Base-by-base conservation (phyloP, 176 grass and related monocot genomes). In the Pharus latifolius region DNA sequence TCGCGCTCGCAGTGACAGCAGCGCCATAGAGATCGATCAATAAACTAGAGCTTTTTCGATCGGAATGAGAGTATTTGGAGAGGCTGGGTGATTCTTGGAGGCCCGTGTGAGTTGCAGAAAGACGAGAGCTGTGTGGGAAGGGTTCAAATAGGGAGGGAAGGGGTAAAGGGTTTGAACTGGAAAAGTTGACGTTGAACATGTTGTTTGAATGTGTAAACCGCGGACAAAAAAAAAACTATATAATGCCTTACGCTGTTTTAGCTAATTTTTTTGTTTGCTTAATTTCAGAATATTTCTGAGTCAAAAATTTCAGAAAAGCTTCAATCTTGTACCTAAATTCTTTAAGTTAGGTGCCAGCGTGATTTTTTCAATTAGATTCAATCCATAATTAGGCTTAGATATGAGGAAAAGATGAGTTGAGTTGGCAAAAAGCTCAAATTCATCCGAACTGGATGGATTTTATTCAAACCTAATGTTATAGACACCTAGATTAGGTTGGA, bases 101-200 rank as follows among this genome's bases (percentile, higher is more conserved):
- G 78, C 8, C 6, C 8, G 41, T 28, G 62, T 10, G 29, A 34
- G 12, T 67, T 4, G 52, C 35, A 54, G 82, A 63, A 27, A 12
- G 83, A 70, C 71, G 24, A 55, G 63, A 14, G 56, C 7, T 58
- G 70, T 31, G 64, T 30, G 17, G 76, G 83, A 57, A 64, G 83
- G 57, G 83, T 86, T 86, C 65, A 86, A 86, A 86, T 86, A 76
- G 82, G 35, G 82, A 48, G 63, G 49, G 75, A 59, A 57, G 54
- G 70, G 58, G 74, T 72, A 60, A 61, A 74, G 74, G 70, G 63
- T 81, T 86, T 86, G 83, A 86, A 86, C 37, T 8, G 72, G 72
- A 72, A n/a, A 81, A 18, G 83, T 86, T 86, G 78, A 86, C 83
- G 56, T 81, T 81, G 77, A 86, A 76, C 77, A 77, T 28, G 34